Percentiles rank a stretch among this genome's conserved stretches.
These are phyloP conservation scores for Chlorella vulgaris DNA, from an alignment of 139 green algal species.

Conservation along the genomic window DNA sequence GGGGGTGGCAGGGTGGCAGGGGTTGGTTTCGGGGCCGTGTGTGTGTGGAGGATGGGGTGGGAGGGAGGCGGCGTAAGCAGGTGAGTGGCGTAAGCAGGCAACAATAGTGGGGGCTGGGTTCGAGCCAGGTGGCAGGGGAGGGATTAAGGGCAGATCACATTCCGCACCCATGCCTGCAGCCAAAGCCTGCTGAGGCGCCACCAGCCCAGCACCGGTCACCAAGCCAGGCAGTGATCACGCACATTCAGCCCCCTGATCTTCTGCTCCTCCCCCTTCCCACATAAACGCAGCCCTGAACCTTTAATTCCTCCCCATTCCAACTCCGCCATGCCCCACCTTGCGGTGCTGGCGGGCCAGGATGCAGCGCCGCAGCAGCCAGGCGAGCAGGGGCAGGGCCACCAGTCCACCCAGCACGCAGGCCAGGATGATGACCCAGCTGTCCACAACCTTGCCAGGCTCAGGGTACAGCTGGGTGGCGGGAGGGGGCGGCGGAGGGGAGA, in stretches of 20 bases:
- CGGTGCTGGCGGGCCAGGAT: constrained; percentile 12
- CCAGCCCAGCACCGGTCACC: background rate
- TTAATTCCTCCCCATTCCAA: no score
- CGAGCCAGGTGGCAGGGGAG: no score
- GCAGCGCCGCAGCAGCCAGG: constrained; percentile 10
- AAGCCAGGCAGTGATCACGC: background rate
- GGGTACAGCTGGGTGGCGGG: background rate
- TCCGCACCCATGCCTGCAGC: no score
- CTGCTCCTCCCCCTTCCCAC: no score
- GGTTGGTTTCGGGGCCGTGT: background rate
- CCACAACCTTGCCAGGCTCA: background rate
- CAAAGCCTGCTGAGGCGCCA: no score
- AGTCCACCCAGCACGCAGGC: constrained; percentile 29
- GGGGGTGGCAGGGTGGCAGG: background rate
- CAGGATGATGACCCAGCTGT: constrained; percentile 25
- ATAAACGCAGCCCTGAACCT: no score
- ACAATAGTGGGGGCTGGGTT: no score
- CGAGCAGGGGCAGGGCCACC: constrained; percentile 23
- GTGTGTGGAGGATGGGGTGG: background rate
- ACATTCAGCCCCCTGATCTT: no score
- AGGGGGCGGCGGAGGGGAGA: background rate
- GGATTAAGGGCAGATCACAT: no score
- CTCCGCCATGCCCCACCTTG: constrained; percentile 1
- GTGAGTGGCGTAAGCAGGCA: no score
- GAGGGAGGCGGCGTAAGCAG: no score